Conservation (phyloP, 352 stramenopile genomes). For the Phytophthora nicotianae region DNA sequence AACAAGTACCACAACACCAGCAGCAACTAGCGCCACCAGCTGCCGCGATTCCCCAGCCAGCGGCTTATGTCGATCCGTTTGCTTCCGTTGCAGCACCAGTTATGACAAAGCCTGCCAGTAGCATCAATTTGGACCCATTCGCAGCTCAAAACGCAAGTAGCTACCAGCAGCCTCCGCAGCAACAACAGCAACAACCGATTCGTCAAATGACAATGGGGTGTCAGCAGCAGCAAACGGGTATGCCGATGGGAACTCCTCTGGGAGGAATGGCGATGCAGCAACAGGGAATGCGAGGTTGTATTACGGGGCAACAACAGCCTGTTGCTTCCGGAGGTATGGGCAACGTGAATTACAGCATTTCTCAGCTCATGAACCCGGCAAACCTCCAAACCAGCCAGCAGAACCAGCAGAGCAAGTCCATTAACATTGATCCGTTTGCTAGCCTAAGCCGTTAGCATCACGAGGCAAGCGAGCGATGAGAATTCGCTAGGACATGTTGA, state of each 20-base stretch:
- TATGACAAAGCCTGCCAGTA: constrained; percentile 50
- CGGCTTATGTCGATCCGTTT: constrained; percentile 69
- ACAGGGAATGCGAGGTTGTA: constrained; percentile 23
- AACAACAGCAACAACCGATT: constrained; percentile 31
- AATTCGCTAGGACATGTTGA: constrained; percentile 1
- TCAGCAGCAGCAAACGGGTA: constrained; percentile 29
- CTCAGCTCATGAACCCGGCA: constrained; percentile 81
- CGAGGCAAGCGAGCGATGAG: neutral
- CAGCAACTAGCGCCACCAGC: constrained; percentile 20
- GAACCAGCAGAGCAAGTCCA: constrained; percentile 57
- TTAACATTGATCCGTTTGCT: constrained; percentile 87
- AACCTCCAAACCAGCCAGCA: constrained; percentile 50
- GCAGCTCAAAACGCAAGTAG: constrained; percentile 33
- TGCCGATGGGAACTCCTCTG: constrained; percentile 26
- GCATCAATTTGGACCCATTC: constrained; percentile 62
- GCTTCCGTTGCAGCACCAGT: constrained; percentile 46
- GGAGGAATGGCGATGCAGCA: constrained; percentile 35
- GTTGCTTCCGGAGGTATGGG: constrained; percentile 18
- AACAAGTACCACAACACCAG: constrained; percentile 31
- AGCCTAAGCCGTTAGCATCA: constrained; percentile 44
- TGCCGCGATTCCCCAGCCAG: constrained; percentile 12
- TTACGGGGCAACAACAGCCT: constrained; percentile 30
- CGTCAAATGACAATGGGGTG: constrained; percentile 28
- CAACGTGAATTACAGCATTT: constrained; percentile 84
- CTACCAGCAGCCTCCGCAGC: constrained; percentile 20